These are phyloP conservation scores for Astrothelium subdiscretum DNA, from an alignment of 495 filamentous ascomycete species.

Conservation along the genomic window DNA sequence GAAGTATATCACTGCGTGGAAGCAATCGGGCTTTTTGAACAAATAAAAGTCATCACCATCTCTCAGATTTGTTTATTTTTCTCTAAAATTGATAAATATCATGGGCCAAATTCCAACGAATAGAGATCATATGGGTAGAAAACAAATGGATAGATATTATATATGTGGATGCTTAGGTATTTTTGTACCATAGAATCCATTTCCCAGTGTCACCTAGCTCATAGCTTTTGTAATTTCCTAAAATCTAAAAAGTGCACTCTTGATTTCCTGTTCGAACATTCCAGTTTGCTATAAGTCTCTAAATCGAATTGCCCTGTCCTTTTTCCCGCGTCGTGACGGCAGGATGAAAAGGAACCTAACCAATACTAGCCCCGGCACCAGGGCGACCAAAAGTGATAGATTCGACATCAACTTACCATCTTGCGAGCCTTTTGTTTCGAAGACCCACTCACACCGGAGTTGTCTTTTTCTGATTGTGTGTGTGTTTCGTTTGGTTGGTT, in stretches of 20 bases:
- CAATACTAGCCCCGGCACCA: neutral
- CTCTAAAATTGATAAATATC: neutral
- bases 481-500: too few species aligned
- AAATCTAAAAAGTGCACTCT: neutral
- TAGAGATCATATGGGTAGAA: neutral
- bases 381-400: neutral
- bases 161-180: neutral
- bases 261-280: neutral
- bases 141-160: neutral
- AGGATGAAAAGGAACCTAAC: neutral
- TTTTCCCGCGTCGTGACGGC: neutral
- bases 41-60: neutral
- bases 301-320: neutral
- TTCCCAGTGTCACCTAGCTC: neutral
- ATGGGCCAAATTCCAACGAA: neutral
- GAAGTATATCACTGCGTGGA: slow-evolving; percentile 35
- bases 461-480: too few species aligned
- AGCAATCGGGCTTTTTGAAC: slow-evolving; percentile 24
- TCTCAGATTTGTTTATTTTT: neutral
- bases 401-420: neutral
- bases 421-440: neutral
- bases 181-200: neutral
- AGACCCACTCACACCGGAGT: too few species aligned
- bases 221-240: neutral
- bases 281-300: neutral